Evolutionary conservation across 495 filamentous ascomycete genomes (phyloP).

Genomic region (Bacidia rubella): DNA sequence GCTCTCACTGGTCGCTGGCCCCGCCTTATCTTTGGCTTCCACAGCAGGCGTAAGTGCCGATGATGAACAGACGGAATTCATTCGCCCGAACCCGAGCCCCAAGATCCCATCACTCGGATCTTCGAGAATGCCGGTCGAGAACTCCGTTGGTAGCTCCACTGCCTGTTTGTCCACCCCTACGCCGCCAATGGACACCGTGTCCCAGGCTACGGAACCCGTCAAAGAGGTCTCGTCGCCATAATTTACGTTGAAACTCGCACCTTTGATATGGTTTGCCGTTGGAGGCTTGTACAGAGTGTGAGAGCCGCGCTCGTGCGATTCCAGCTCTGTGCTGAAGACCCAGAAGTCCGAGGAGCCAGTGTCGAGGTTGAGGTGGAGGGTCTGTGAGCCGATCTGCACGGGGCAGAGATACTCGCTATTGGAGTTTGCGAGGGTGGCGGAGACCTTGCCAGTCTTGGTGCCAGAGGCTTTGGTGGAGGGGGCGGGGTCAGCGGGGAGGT

Average conservation of each 20-base stretch:
- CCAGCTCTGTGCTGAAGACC: slow-evolving; percentile 60
- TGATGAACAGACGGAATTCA: slow-evolving; percentile 50
- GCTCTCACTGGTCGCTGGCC: neutral
- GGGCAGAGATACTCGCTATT: slow-evolving; percentile 60
- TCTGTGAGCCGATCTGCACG: slow-evolving; percentile 60
- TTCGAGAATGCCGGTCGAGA: slow-evolving; percentile 27
- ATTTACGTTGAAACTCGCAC: slow-evolving; percentile 46
- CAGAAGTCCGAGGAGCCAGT: slow-evolving; percentile 76
- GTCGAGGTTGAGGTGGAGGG: slow-evolving; percentile 65
- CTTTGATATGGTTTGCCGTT: slow-evolving; percentile 34
- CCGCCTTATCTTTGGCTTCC: slow-evolving; percentile 30
- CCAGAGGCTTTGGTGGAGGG: neutral
- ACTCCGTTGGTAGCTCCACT: slow-evolving; percentile 55
- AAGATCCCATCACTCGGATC: slow-evolving; percentile 52
- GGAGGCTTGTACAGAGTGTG: slow-evolving; percentile 51
- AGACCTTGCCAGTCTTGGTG: slow-evolving; percentile 40
- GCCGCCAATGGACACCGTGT: slow-evolving; percentile 62
- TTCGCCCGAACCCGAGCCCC: slow-evolving; percentile 57
- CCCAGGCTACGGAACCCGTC: slow-evolving; percentile 51
- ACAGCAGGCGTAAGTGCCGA: slow-evolving; percentile 37
- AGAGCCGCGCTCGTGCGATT: slow-evolving; percentile 26
- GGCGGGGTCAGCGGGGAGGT: neutral
- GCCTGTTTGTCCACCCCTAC: slow-evolving; percentile 51
- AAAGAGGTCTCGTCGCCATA: slow-evolving; percentile 70
- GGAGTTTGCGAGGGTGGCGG: slow-evolving; percentile 44